Percentiles rank a stretch among this genome's conserved stretches.
These are phyloP conservation scores for Pyropia haitanensis DNA, from an alignment of 23 red algal species.

Conservation along the genomic window DNA sequence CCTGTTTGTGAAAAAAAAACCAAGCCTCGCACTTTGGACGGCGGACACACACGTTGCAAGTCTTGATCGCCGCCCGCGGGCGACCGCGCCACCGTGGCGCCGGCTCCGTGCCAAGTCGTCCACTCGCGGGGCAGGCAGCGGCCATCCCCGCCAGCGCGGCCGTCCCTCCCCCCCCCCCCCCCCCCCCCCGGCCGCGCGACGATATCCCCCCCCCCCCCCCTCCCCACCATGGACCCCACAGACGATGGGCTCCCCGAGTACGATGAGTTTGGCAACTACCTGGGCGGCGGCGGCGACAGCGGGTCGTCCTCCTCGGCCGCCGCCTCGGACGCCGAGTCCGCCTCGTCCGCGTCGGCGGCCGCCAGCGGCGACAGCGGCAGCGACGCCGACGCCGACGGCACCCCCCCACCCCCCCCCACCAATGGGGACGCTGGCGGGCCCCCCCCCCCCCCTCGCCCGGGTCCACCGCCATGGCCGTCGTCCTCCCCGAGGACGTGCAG, in stretches of 20 bases:
- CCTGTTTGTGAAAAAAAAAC: too few species aligned
- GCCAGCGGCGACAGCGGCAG: constrained; percentile 2
- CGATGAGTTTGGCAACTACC: constrained; percentile 91
- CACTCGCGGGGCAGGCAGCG: too few species aligned
- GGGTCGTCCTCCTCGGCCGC: constrained; percentile 19
- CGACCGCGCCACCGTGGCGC: too few species aligned
- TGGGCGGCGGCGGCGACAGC: constrained; percentile 43
- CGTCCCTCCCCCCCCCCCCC: too few species aligned
- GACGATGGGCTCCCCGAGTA: constrained; percentile 10
- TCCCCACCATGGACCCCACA: too few species aligned
- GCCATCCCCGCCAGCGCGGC: too few species aligned
- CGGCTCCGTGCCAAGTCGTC: too few species aligned
- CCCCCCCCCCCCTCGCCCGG: background rate
- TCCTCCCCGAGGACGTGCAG: constrained; percentile 78
- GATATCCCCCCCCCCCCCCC: too few species aligned
- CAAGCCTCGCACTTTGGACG: too few species aligned
- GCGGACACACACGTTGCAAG: too few species aligned
- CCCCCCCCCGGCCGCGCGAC: too few species aligned
- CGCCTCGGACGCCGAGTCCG: constrained; percentile 1
- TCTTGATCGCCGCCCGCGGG: too few species aligned
- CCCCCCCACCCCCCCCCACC: background rate
- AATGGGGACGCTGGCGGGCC: background rate
- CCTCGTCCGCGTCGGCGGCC: background rate
- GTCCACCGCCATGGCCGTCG: constrained; percentile 13
- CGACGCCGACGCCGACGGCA: constrained; percentile 1